Evolutionary conservation across 2,329 filamentous ascomycete species (phyloP).

Genomic region (Passalora sequoiae): DNA sequence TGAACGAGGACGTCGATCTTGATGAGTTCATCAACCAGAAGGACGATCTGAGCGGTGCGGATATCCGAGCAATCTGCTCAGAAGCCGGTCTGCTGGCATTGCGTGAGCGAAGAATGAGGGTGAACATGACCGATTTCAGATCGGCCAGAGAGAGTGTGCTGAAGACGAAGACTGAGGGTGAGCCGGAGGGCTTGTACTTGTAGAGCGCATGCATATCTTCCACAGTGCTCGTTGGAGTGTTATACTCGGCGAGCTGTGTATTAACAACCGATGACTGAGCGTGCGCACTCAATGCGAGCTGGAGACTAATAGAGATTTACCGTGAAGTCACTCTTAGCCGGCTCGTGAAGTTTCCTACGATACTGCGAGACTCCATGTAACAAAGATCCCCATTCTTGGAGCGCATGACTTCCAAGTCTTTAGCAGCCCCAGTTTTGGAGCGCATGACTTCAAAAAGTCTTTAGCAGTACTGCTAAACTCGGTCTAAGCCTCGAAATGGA

Average conservation of each 20-base stretch:
- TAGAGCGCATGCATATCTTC: constrained; percentile 46
- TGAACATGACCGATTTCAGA: constrained; percentile 98
- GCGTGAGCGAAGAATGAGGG: constrained; percentile 91
- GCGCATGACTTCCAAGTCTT: too few species aligned
- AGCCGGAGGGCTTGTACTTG: constrained; percentile 97
- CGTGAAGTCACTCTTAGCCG: not conserved
- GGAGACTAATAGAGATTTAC: not conserved
- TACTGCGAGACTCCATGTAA: too few species aligned
- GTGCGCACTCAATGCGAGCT: not conserved
- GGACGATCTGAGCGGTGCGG: constrained; percentile 92
- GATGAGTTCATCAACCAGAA: constrained; percentile 99
- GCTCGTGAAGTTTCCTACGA: too few species aligned
- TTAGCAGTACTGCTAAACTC: too few species aligned
- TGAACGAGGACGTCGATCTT: constrained; percentile 93
- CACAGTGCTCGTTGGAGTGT: constrained; percentile 46
- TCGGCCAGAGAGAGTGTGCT: constrained; percentile 87
- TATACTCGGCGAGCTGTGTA: not conserved
- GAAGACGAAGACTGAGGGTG: constrained; percentile 97
- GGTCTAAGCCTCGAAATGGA: too few species aligned
- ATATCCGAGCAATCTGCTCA: constrained; percentile 98
- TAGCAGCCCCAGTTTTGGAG: too few species aligned
- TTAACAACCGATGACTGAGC: constrained; percentile 1
- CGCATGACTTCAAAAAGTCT: too few species aligned
- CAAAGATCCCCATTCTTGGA: too few species aligned
- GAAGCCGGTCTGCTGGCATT: constrained; percentile 93